Percentiles rank a stretch among this genome's conserved stretches.
Conservation (phyloP, 805 yeast species). For the Metschnikowia cubensis region DNA sequence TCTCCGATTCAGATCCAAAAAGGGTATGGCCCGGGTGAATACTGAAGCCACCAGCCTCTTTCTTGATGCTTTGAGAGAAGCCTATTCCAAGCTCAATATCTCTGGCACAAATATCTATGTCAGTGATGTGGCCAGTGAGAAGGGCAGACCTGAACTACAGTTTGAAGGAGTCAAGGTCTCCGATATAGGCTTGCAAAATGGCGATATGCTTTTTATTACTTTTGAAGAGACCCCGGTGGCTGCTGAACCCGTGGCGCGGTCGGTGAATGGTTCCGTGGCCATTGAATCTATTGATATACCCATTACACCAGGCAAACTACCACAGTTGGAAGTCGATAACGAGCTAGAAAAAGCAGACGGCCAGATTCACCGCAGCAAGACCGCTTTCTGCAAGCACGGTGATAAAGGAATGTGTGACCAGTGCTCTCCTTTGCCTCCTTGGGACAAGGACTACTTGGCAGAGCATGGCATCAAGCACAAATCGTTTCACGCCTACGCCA, state of each 20-base stretch:
- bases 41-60: constrained; percentile 47
- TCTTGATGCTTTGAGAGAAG: constrained; percentile 38
- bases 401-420: constrained; percentile 97
- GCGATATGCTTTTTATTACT: constrained; percentile 51
- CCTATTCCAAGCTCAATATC: constrained; percentile 24
- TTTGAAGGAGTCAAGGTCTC: constrained; percentile 34
- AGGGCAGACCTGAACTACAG: constrained; percentile 38
- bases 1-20: constrained; percentile 75
- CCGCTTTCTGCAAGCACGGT: constrained; percentile 76
- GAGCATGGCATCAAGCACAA: constrained; percentile 79
- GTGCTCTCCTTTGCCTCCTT: constrained; percentile 93
- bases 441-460: constrained; percentile 75
- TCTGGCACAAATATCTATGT: constrained; percentile 21
- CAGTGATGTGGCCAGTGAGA: constrained; percentile 43
- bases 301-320: constrained; percentile 19
- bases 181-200: constrained; percentile 52
- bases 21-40: constrained; percentile 72
- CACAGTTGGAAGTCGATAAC: constrained; percentile 66
- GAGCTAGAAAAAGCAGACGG: constrained; percentile 66
- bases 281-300: constrained; percentile 7
- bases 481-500: constrained; percentile 80
- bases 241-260: constrained; percentile 3
- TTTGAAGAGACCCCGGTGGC: constrained; percentile 20
- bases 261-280: constrained; percentile 10
- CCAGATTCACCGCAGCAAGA: constrained; percentile 58